Base-by-base conservation (phyloP, 345 rosid species). In the Psidium friedrichsthalianum region DNA sequence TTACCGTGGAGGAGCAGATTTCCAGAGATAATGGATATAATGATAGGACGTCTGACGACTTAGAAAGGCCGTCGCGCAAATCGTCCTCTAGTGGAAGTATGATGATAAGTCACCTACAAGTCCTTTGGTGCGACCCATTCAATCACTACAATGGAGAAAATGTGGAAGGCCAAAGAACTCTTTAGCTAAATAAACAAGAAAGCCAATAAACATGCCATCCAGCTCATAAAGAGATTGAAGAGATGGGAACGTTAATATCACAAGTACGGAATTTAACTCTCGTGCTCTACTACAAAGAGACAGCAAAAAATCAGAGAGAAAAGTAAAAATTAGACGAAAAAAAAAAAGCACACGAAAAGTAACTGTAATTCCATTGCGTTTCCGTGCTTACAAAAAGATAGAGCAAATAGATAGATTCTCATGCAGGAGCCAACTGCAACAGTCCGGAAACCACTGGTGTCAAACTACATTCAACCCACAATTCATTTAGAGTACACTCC, bases 381-480 rank as follows among this genome's bases (percentile, higher is more conserved):
- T 47, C 0, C 4, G 24, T 69, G 21, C 13, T 0, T 69, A 10
- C 21, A 21, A 18, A 0, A 32, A 69, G 6, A 29, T 32, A 5
- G 47, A 69, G 25, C 78, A 69, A 69, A 36, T 36, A 36, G 7
- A 69, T 69, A 8, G 13, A 69, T n/a, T n/a, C 47, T 69, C 13
- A 0, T 69, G 47, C 24, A 2, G 0, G 22, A 56, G 36, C 69
- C 3, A 3, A 24, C 8, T 36, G 78, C 47, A 36, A 32, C 47
- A 18, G 47, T 44, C 47, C 42, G 25, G 24, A 36, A 36, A 36
- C 22, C 18, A 36, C 47, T 4, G 25, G 47, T 2, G 5, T 69
- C 47, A 0, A 69, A n/a, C 25, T 36, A 69, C 6, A 69, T 36
- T 18, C 78, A 32, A 36, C 18, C 47, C 47, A 69, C 47, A 36